Evolutionary conservation across 2,329 filamentous ascomycete species (phyloP).

Genomic region (Cadophora luteo-olivacea): DNA sequence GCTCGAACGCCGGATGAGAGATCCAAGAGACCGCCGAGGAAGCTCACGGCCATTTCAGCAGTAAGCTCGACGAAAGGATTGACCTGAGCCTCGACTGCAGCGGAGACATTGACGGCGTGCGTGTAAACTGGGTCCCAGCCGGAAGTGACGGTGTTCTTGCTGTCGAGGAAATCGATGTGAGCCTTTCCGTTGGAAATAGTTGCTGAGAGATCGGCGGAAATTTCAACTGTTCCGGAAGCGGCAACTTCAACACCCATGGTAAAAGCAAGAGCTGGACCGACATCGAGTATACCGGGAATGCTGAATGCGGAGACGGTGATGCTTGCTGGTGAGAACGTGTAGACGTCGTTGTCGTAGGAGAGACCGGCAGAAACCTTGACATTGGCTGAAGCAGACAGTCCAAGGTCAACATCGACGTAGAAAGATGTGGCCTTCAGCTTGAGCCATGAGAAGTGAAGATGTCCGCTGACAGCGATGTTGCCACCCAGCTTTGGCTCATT

Average conservation of each 20-base stretch:
- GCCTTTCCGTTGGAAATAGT: conserved; percentile 46
- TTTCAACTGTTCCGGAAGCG: conserved; percentile 43
- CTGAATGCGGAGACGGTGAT: conserved; percentile 48
- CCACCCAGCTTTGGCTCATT: conserved; percentile 46
- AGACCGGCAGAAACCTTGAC: background rate
- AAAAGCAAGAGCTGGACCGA: conserved; percentile 50
- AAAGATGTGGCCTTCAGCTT: conserved; percentile 45
- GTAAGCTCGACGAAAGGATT: conserved; percentile 47
- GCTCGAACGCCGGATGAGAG: conserved; percentile 48
- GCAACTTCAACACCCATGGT: conserved; percentile 48
- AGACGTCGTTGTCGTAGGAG: conserved; percentile 44
- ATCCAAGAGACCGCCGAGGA: conserved; percentile 47
- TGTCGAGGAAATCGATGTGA: conserved; percentile 49
- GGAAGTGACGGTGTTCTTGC: conserved; percentile 40
- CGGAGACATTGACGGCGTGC: conserved; percentile 46
- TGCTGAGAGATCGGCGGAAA: conserved; percentile 45
- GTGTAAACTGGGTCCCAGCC: conserved; percentile 48
- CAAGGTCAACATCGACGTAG: conserved; percentile 51
- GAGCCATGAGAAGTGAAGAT: conserved; percentile 50
- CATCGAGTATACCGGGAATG: conserved; percentile 50
- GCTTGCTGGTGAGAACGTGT: conserved; percentile 47
- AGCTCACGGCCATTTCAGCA: conserved; percentile 48
- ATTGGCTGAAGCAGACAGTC: conserved; percentile 36
- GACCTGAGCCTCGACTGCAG: conserved; percentile 44
- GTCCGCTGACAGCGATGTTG: conserved; percentile 50